These are phyloP conservation scores for Pneumocystis carinii DNA, from an alignment of 1,139 yeast genomes.

Conservation along the genomic window DNA sequence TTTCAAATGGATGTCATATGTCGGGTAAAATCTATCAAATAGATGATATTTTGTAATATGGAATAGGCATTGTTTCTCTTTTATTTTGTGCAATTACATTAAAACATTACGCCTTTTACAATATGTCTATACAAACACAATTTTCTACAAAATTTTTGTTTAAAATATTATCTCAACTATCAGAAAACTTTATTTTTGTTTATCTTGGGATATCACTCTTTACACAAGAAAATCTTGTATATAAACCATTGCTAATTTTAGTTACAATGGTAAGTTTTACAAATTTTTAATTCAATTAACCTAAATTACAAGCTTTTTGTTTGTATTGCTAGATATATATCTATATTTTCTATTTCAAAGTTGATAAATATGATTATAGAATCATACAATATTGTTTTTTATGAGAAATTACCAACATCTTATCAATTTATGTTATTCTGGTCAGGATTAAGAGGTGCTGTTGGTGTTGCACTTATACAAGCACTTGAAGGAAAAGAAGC, in stretches of 20 bases:
- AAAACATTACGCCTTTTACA: conserved; percentile 91
- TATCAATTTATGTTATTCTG: conserved; percentile 99
- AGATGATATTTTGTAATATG: neutral
- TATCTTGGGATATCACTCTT: conserved; percentile 86
- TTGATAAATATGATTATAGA: conserved; percentile 48
- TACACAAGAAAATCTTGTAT: conserved; percentile 89
- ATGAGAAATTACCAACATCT: conserved; percentile 80
- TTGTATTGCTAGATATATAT: conserved; percentile 92
- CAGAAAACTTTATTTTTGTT: conserved; percentile 92
- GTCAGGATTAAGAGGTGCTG: conserved; percentile 99
- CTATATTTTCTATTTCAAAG: conserved; percentile 85
- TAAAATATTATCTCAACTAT: conserved; percentile 81
- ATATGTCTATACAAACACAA: conserved; percentile 95
- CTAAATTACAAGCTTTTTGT: conserved; percentile 34
- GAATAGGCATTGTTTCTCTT: conserved; percentile 79
- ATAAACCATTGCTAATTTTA: conserved; percentile 81
- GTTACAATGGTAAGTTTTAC: conserved; percentile 50
- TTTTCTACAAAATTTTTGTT: conserved; percentile 90
- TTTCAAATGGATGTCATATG: conserved; percentile 86
- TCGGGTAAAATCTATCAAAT: conserved; percentile 1
- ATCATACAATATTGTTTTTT: conserved; percentile 26
- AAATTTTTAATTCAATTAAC: neutral
- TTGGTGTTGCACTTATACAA: conserved; percentile 96
- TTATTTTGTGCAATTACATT: conserved; percentile 91
- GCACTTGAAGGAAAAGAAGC: conserved; percentile 93